These are phyloP conservation scores for Solanum acaule DNA, from an alignment of 257 asterid genomes.

Conservation along the genomic window DNA sequence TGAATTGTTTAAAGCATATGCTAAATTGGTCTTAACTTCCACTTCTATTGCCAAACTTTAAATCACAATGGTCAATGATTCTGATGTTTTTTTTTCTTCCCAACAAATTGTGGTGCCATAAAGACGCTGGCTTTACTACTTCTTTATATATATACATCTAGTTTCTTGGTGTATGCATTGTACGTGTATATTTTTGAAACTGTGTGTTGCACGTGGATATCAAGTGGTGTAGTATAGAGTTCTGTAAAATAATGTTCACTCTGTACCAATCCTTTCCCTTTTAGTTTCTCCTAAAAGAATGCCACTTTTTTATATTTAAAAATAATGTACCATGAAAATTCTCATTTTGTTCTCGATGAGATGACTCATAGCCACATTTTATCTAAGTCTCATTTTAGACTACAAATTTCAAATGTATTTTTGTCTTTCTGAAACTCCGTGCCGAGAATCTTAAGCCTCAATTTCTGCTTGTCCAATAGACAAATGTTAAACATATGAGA, in stretches of 20 bases:
- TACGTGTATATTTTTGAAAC: neutral
- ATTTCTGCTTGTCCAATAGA: constrained; percentile 44
- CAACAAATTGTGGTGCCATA: neutral
- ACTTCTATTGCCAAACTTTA: neutral
- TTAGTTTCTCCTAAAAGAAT: neutral
- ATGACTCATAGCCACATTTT: neutral
- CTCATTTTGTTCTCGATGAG: neutral
- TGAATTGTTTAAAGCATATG: neutral
- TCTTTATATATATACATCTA: neutral
- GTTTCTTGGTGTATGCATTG: neutral
- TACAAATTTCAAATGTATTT: neutral
- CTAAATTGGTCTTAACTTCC: neutral
- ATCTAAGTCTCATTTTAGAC: neutral
- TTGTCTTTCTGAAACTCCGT: neutral
- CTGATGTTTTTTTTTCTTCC: neutral
- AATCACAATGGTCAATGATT: neutral
- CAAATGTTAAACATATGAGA: constrained; percentile 14
- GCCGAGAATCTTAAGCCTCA: constrained; percentile 67
- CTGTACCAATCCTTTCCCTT: neutral
- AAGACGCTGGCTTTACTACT: neutral
- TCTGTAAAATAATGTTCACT: neutral
- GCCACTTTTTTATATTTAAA: neutral
- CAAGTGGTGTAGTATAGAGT: neutral
- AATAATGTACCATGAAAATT: neutral
- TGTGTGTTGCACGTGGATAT: neutral